These are phyloP conservation scores for Epithele typhae DNA, from an alignment of 768 basidiomycete species.

Conservation along the genomic window DNA sequence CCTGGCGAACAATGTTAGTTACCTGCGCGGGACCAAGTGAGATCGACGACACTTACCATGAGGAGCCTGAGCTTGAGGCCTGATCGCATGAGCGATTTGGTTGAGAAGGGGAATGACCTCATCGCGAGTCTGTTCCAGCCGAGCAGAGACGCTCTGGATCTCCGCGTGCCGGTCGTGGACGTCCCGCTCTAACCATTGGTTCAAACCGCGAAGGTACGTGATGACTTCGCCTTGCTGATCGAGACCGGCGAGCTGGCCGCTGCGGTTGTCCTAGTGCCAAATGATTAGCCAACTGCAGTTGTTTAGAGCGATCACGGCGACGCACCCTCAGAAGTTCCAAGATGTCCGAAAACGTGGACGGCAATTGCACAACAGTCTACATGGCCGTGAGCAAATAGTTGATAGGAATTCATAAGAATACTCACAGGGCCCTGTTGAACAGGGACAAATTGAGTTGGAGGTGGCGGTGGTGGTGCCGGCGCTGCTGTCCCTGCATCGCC, in stretches of 20 bases:
- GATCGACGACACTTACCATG: too few species aligned
- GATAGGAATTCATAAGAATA: conserved; percentile 5
- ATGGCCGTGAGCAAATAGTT: background rate
- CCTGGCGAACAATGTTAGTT: too few species aligned
- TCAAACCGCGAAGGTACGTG: conserved; percentile 72
- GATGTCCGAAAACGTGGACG: conserved; percentile 60
- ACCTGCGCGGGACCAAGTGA: too few species aligned
- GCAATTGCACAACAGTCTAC: conserved; percentile 59
- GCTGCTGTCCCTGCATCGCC: too few species aligned
- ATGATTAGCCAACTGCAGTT: background rate
- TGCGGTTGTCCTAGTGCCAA: conserved; percentile 72
- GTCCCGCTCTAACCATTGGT: conserved; percentile 77
- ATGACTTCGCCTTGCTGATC: conserved; percentile 79
- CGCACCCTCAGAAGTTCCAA: conserved; percentile 65
- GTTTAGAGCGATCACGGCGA: background rate
- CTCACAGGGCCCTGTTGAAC: conserved; percentile 46
- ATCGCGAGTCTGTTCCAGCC: conserved; percentile 47
- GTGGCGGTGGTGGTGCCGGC: background rate
- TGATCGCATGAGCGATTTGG: conserved; percentile 5
- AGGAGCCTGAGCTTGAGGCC: conserved; percentile 16
- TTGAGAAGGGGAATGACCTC: conserved; percentile 10
- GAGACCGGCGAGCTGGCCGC: conserved; percentile 68
- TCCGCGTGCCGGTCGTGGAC: conserved; percentile 76
- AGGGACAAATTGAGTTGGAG: conserved; percentile 3
- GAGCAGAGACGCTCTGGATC: conserved; percentile 57